phyloP scores from a whole-genome alignment of 345 rosid genomes.

The Schrenkiella parvula region DNA sequence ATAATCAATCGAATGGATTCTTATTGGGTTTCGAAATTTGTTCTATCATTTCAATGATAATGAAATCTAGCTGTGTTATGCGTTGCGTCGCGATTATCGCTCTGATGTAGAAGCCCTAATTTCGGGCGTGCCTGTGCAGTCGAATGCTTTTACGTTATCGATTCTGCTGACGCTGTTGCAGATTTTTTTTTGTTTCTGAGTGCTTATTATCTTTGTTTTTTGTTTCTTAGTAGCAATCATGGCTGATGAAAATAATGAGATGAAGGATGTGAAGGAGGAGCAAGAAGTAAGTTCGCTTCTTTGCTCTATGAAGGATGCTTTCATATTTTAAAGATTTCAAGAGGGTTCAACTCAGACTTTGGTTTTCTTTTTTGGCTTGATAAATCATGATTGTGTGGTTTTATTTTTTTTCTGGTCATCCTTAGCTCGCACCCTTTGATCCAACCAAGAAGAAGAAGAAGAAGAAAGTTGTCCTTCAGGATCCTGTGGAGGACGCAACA shows the following conservation, averaged over 20 bases:
- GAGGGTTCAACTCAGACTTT: background rate
- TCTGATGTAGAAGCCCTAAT: background rate
- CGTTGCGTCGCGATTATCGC: background rate
- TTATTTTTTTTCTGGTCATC: background rate
- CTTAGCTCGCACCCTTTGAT: slow-evolving; percentile 81
- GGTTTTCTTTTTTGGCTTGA: background rate
- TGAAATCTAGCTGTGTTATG: background rate
- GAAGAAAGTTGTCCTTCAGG: slow-evolving; percentile 76
- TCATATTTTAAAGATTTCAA: background rate
- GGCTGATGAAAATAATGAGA: slow-evolving; percentile 30
- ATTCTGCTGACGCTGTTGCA: background rate
- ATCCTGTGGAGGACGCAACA: slow-evolving; percentile 51
- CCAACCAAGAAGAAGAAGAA: slow-evolving; percentile 96
- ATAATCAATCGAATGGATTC: background rate
- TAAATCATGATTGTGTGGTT: background rate
- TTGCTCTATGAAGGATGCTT: background rate
- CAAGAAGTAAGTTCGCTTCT: slow-evolving; percentile 21
- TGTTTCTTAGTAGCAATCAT: slow-evolving; percentile 17
- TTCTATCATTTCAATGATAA: background rate
- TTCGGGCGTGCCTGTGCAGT: background rate
- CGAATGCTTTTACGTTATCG: background rate
- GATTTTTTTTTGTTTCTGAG: background rate
- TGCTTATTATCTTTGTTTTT: background rate
- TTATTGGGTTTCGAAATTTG: background rate
- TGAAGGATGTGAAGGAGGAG: slow-evolving; percentile 33